Conservation (phyloP, 257 asterid species). For the Salvia splendens region DNA sequence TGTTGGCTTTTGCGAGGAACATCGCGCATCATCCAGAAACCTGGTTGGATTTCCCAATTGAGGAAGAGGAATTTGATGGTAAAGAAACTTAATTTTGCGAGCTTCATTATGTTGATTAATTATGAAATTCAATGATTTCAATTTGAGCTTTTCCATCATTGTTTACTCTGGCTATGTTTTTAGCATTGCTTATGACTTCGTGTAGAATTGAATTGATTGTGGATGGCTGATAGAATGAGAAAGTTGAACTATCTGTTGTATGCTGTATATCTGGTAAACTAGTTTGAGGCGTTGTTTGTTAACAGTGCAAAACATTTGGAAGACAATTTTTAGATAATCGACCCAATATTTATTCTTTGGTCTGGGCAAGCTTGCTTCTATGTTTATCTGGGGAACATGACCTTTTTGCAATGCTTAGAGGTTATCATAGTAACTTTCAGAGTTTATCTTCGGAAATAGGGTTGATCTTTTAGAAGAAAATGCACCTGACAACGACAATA, state of each 20-base stretch:
- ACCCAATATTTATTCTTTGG: not conserved
- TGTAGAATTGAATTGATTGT: slow-evolving; percentile 26
- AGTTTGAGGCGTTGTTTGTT: not conserved
- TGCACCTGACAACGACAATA: slow-evolving; percentile 4
- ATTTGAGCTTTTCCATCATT: slow-evolving; percentile 4
- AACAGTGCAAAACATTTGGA: not conserved
- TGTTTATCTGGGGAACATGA: slow-evolving; percentile 1
- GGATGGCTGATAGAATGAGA: slow-evolving; percentile 16
- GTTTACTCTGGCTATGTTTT: slow-evolving; percentile 16
- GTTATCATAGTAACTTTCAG: not conserved
- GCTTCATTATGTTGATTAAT: slow-evolving; percentile 14
- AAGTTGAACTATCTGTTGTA: not conserved
- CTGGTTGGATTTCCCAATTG: slow-evolving; percentile 96
- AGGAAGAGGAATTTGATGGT: slow-evolving; percentile 91
- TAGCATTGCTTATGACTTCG: slow-evolving; percentile 14
- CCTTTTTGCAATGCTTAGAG: not conserved
- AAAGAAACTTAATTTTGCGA: slow-evolving; percentile 17
- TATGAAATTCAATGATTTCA: not conserved
- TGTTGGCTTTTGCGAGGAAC: slow-evolving; percentile 75
- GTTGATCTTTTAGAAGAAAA: slow-evolving; percentile 8
- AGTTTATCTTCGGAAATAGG: slow-evolving; percentile 11
- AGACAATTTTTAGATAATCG: not conserved
- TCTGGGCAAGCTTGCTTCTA: slow-evolving; percentile 16
- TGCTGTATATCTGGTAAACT: slow-evolving; percentile 2
- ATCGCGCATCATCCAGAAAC: slow-evolving; percentile 99